phyloP scores from a whole-genome alignment of 1,284 basidiomycete species.

The Uromyces viciae-fabae region DNA sequence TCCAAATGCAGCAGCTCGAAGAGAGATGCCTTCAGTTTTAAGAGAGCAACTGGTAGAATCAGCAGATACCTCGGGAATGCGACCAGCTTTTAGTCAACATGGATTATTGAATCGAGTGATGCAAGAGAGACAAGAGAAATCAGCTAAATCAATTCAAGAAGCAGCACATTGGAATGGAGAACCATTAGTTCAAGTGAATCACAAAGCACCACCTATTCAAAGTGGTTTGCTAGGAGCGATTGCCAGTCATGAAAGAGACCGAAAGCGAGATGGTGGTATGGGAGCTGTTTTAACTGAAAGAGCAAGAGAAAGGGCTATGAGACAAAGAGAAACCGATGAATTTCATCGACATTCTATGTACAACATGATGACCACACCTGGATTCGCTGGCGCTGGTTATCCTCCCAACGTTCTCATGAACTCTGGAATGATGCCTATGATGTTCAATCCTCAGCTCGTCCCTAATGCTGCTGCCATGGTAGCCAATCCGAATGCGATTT shows the following conservation, averaged over 20 bases:
- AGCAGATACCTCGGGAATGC: constrained; percentile 45
- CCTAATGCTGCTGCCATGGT: constrained; percentile 1
- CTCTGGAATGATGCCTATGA: constrained; percentile 8
- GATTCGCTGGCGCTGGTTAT: neutral
- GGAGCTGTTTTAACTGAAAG: constrained; percentile 91
- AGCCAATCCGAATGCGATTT: neutral
- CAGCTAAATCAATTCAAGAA: constrained; percentile 90
- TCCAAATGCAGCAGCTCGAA: constrained; percentile 31
- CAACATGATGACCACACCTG: neutral
- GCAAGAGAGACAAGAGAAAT: constrained; percentile 90
- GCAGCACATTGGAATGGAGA: constrained; percentile 81
- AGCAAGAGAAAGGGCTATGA: constrained; percentile 70
- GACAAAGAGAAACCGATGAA: constrained; percentile 36
- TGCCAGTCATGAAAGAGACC: constrained; percentile 86
- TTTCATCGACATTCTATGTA: constrained; percentile 25
- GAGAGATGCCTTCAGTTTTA: constrained; percentile 50
- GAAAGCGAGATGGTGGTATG: constrained; percentile 87
- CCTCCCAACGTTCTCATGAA: neutral
- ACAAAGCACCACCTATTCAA: constrained; percentile 90
- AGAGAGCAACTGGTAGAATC: constrained; percentile 19
- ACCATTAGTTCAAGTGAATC: constrained; percentile 85
- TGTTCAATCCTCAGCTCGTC: constrained; percentile 34
- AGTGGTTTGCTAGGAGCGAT: constrained; percentile 93
- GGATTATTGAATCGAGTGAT: constrained; percentile 89
- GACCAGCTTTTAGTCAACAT: constrained; percentile 74